Percentiles rank a stretch among this genome's conserved stretches.
Evolutionary conservation across 2,329 filamentous ascomycete species (phyloP).

Genomic region (Sordariomycetes sp.): DNA sequence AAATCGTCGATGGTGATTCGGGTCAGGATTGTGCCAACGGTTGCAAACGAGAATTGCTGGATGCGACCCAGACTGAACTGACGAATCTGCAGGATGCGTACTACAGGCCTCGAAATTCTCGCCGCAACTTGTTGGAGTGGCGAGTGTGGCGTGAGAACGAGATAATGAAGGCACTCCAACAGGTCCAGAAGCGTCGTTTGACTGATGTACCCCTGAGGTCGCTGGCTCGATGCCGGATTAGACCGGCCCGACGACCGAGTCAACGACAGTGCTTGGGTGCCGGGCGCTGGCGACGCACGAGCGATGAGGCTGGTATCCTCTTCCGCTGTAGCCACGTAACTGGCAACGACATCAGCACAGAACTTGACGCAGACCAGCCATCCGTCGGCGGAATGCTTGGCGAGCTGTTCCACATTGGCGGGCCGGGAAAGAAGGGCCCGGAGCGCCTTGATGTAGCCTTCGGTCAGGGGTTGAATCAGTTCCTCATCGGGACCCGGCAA

Average conservation of each 20-base stretch:
- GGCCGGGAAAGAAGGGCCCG: conserved; percentile 58
- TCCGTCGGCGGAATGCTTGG: conserved; percentile 38
- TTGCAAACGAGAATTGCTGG: conserved; percentile 64
- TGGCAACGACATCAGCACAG: conserved; percentile 51
- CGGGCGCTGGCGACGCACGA: conserved; percentile 36
- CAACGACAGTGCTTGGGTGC: conserved; percentile 10
- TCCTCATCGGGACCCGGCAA: conserved; percentile 50
- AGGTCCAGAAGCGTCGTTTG: conserved; percentile 32
- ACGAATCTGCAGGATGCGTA: conserved; percentile 51
- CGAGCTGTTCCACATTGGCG: conserved; percentile 72
- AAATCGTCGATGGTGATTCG: conserved; percentile 59
- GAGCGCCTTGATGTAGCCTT: conserved; percentile 72
- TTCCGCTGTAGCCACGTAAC: conserved; percentile 33
- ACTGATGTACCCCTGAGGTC: conserved; percentile 6
- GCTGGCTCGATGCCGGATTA: background rate
- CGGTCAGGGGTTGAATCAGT: conserved; percentile 58
- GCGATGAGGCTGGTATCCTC: conserved; percentile 19
- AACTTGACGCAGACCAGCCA: conserved; percentile 67
- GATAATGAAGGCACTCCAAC: conserved; percentile 53
- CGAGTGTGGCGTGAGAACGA: conserved; percentile 57
- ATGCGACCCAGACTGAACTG: conserved; percentile 48
- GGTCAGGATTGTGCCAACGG: conserved; percentile 61
- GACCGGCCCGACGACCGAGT: conserved; percentile 1
- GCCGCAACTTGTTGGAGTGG: conserved; percentile 24
- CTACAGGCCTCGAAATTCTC: conserved; percentile 3